Conservation (phyloP, 2,329 filamentous ascomycete genomes). For the Blastomyces percursus region DNA sequence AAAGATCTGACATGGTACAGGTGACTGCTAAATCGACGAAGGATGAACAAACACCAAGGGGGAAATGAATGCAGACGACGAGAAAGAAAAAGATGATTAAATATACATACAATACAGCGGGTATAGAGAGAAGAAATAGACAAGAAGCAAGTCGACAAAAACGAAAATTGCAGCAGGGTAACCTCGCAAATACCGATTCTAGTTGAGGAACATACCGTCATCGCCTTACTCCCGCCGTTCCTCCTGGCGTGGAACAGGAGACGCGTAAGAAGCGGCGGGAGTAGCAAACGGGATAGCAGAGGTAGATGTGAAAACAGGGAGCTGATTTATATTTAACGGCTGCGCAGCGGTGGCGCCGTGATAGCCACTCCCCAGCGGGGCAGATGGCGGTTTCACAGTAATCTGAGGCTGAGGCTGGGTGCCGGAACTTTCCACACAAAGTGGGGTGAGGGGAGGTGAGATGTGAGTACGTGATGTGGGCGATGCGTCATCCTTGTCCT, state of each 20-base stretch:
- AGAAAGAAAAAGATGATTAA: background rate
- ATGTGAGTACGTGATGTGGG: background rate
- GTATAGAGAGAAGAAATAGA: background rate
- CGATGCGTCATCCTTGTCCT: background rate
- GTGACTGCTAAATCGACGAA: background rate
- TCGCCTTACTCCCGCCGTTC: background rate
- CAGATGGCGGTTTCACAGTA: conserved; percentile 22
- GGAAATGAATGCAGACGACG: background rate
- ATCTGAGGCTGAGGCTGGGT: conserved; percentile 16
- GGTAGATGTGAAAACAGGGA: conserved; percentile 41
- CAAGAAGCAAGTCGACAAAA: background rate
- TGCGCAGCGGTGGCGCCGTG: background rate
- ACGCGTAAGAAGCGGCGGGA: background rate
- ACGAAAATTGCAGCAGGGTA: background rate
- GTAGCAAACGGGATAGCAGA: conserved; percentile 35
- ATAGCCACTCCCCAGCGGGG: conserved; percentile 20
- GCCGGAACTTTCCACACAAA: background rate
- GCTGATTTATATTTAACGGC: conserved; percentile 21
- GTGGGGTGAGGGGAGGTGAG: conserved; percentile 11
- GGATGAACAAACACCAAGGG: background rate
- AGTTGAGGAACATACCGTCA: background rate
- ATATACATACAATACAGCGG: background rate
- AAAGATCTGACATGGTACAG: background rate
- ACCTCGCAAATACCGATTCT: too few species aligned
- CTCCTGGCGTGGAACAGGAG: background rate